phyloP scores from a whole-genome alignment of 148 eudicot genomes.

The Gaultheria prostrata region DNA sequence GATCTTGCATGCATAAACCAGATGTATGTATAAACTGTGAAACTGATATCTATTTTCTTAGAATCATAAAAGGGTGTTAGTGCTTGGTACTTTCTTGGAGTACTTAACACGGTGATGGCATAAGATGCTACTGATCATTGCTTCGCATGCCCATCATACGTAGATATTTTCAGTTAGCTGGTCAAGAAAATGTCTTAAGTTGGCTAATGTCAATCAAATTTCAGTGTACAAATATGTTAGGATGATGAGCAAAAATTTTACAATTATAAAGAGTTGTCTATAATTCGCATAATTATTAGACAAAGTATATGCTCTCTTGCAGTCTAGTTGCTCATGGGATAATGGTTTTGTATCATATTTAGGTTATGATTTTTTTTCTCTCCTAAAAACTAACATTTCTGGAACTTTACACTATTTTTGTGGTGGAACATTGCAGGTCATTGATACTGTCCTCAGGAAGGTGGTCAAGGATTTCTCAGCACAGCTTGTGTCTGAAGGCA shows the following conservation, averaged over 20 bases:
- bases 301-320: neutral
- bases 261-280: neutral
- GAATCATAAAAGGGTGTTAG: neutral
- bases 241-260: neutral
- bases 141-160: neutral
- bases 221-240: neutral
- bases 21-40: neutral
- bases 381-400: neutral
- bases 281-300: neutral
- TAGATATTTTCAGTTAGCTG: neutral
- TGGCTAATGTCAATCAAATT: neutral
- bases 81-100: neutral
- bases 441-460: slow-evolving; percentile 73
- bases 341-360: neutral
- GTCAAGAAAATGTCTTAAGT: slow-evolving; percentile 3
- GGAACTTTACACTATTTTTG: slow-evolving; percentile 13
- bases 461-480: slow-evolving; percentile 74
- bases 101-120: neutral
- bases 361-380: neutral
- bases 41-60: slow-evolving; percentile 5
- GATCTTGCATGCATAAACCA: neutral
- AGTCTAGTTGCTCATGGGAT: neutral
- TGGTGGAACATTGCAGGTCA: slow-evolving; percentile 50
- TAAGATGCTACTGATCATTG: neutral
- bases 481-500: slow-evolving; percentile 65